Conservation (phyloP, 257 asterid species). For the Penstemon barbatus region DNA sequence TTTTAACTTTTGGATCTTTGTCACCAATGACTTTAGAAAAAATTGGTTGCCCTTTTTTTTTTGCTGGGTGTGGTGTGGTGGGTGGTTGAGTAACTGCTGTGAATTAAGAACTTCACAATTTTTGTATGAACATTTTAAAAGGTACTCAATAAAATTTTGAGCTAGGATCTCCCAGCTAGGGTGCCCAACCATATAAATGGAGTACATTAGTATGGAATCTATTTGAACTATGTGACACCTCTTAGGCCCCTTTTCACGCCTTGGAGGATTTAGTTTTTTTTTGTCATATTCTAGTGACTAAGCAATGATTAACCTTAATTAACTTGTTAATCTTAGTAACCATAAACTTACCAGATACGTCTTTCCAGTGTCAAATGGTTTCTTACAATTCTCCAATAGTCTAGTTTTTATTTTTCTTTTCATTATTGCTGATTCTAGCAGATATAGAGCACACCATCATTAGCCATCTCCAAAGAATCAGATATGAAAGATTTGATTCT, state of each 20-base stretch:
- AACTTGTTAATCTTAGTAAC: too few relatives aligned
- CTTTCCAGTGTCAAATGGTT: too few relatives aligned
- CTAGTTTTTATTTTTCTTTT: too few relatives aligned
- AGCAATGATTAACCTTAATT: background rate
- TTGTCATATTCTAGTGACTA: background rate
- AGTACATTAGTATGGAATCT: constrained; percentile 4
- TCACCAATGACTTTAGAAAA: background rate
- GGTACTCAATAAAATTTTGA: background rate
- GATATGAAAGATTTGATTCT: too few relatives aligned
- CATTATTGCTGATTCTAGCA: too few relatives aligned
- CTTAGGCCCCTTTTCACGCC: background rate
- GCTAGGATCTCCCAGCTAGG: background rate
- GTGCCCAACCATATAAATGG: constrained; percentile 8
- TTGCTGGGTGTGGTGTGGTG: background rate
- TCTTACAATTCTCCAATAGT: too few relatives aligned
- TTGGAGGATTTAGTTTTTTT: background rate
- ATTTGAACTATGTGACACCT: background rate
- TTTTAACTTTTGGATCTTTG: constrained; percentile 2
- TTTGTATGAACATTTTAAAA: background rate
- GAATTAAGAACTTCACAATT: constrained; percentile 4
- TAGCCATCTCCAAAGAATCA: too few relatives aligned
- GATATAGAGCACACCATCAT: too few relatives aligned
- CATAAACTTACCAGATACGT: too few relatives aligned
- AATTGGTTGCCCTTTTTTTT: background rate
- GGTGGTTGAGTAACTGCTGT: background rate